Percentiles rank a stretch among this genome's conserved stretches.
phyloP scores from a whole-genome alignment of 345 rosid genomes.

The Corchorus capsularis region DNA sequence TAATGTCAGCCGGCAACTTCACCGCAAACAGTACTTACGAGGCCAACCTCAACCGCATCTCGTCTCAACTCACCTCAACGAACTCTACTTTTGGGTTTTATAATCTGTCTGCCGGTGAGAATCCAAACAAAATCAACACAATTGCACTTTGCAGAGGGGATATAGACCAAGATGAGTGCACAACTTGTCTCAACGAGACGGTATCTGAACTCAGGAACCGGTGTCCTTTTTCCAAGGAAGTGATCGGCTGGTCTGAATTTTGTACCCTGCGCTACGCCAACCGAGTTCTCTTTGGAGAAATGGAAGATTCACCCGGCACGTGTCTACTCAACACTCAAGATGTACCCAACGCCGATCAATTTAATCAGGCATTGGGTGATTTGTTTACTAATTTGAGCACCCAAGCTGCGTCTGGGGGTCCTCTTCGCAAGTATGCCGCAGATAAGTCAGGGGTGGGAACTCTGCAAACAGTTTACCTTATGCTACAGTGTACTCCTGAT shows the following conservation, averaged over 20 bases:
- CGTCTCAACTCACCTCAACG: constrained; percentile 8
- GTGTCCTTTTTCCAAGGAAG: constrained; percentile 41
- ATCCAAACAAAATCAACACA: constrained; percentile 33
- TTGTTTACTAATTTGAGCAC: constrained; percentile 7
- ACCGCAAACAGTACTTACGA: constrained; percentile 14
- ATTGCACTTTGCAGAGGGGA: constrained; percentile 51
- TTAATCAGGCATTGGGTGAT: constrained; percentile 25
- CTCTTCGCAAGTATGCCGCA: constrained; percentile 1
- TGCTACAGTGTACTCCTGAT: constrained; percentile 61
- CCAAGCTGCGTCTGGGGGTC: not conserved
- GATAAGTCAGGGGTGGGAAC: not conserved
- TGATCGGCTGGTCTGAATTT: constrained; percentile 37
- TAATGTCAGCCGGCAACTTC: not conserved
- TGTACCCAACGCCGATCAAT: not conserved
- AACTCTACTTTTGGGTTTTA: no score
- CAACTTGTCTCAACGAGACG: constrained; percentile 30
- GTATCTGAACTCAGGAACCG: constrained; percentile 18
- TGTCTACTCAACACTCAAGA: constrained; percentile 19
- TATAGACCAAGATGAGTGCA: constrained; percentile 30
- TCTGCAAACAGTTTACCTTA: constrained; percentile 25
- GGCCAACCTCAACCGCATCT: constrained; percentile 22
- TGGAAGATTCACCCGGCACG: constrained; percentile 19
- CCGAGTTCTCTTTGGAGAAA: constrained; percentile 22
- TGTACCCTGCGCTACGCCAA: constrained; percentile 51
- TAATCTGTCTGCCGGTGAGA: not conserved